These are phyloP conservation scores for Lentinula detonsa DNA, from an alignment of 768 basidiomycete species.

Conservation along the genomic window DNA sequence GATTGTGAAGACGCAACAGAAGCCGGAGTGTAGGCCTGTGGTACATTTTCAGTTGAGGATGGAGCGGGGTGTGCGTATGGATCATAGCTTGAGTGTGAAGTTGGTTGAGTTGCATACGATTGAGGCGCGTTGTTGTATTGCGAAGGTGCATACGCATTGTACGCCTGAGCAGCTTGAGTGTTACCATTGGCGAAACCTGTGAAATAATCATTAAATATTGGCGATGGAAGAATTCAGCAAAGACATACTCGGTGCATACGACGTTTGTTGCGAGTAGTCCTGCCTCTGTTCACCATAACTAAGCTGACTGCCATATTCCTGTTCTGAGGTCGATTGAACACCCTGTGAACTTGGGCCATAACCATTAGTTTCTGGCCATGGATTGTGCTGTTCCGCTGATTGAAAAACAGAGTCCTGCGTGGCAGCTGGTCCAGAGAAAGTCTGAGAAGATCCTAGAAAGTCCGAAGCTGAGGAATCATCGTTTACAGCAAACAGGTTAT, in stretches of 20 bases:
- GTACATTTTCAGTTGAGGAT: background rate
- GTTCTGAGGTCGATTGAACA: background rate
- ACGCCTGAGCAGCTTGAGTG: background rate
- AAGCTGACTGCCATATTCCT: background rate
- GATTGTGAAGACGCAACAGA: background rate
- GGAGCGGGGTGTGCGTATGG: background rate
- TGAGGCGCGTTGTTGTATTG: background rate
- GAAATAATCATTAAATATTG: background rate
- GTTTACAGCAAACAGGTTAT: constrained; percentile 13
- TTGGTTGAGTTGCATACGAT: background rate
- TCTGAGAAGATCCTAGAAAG: background rate
- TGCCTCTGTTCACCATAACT: background rate
- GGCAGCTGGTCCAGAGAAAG: background rate
- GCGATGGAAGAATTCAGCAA: background rate
- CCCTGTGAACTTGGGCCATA: background rate
- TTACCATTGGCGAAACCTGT: background rate
- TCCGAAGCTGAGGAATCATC: constrained; percentile 8
- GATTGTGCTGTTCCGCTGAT: background rate
- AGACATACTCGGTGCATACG: background rate
- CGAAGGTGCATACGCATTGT: background rate
- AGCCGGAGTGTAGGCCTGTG: background rate
- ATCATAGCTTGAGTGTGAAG: background rate
- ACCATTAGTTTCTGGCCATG: constrained; percentile 2
- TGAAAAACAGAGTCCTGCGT: background rate
- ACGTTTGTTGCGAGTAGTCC: background rate